phyloP scores from a whole-genome alignment of 2,329 filamentous ascomycete species.

The Hypoxylon rubiginosum region DNA sequence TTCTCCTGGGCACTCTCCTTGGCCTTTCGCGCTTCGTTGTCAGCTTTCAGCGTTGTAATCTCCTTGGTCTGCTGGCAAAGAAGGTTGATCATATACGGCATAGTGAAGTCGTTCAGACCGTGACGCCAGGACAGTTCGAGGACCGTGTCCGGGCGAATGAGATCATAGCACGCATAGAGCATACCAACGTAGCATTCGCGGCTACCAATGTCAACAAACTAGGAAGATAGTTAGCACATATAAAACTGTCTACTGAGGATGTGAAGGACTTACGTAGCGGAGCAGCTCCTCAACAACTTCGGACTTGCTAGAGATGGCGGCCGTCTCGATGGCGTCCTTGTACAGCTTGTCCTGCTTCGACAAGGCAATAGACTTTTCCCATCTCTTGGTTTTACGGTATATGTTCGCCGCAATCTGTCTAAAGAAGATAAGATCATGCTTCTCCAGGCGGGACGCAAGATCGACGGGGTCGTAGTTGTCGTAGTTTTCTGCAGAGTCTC shows the following conservation, averaged over 20 bases:
- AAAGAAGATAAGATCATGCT: conserved; percentile 99
- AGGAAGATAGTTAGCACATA: conserved; percentile 52
- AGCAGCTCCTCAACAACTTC: conserved; percentile 96
- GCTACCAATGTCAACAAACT: conserved; percentile 99
- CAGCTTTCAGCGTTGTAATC: conserved; percentile 86
- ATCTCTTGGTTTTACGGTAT: conserved; percentile 99
- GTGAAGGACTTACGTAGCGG: conserved; percentile 85
- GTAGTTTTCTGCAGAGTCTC: conserved; percentile 97
- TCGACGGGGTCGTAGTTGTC: conserved; percentile 99
- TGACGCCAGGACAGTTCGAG: conserved; percentile 98
- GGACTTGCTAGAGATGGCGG: conserved; percentile 88
- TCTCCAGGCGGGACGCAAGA: conserved; percentile 91
- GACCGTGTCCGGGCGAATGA: conserved; percentile 91
- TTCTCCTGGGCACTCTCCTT: conserved; percentile 80
- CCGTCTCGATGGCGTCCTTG: conserved; percentile 99
- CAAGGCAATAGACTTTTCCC: conserved; percentile 98
- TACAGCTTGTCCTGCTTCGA: conserved; percentile 99
- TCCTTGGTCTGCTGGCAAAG: conserved; percentile 90
- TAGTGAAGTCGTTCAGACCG: conserved; percentile 94
- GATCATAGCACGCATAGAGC: conserved; percentile 98
- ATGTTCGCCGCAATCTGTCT: conserved; percentile 98
- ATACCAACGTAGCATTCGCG: conserved; percentile 99
- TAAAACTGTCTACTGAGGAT: conserved; percentile 4
- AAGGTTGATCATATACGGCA: conserved; percentile 99
- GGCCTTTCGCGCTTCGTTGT: conserved; percentile 94